These are phyloP conservation scores for Periconia sp. DNA, from an alignment of 2,329 filamentous ascomycete species.

Conservation along the genomic window DNA sequence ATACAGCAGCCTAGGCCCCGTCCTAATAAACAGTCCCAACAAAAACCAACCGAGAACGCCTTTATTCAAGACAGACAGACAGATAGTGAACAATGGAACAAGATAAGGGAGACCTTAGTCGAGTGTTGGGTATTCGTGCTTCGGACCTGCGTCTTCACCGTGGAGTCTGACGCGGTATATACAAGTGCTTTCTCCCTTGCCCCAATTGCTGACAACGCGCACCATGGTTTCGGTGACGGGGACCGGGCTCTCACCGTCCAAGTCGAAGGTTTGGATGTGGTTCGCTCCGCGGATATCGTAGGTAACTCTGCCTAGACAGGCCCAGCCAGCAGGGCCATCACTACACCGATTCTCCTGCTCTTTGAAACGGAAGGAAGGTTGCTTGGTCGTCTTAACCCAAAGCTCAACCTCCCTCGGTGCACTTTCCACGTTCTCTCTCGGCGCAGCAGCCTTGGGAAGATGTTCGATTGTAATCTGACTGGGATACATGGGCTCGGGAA, in stretches of 20 bases:
- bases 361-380: conserved; percentile 23
- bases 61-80: too few species aligned
- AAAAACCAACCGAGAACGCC: too few species aligned
- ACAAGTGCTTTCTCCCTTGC: conserved; percentile 52
- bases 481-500: conserved; percentile 46
- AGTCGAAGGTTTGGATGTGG: conserved; percentile 49
- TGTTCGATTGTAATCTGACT: conserved; percentile 54
- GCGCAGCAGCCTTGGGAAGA: conserved; percentile 47
- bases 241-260: conserved; percentile 36
- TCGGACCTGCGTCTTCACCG: conserved; percentile 33
- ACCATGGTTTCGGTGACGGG: conserved; percentile 46
- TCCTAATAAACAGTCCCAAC: too few species aligned
- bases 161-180: conserved; percentile 54
- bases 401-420: conserved; percentile 54
- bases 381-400: conserved; percentile 48
- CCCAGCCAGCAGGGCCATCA: conserved; percentile 31
- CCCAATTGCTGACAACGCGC: conserved; percentile 52
- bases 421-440: conserved; percentile 42
- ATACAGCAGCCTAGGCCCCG: too few species aligned
- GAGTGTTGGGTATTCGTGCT: conserved; percentile 3
- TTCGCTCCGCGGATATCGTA: conserved; percentile 51
- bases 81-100: too few species aligned
- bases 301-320: conserved; percentile 48
- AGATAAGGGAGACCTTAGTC: too few species aligned
- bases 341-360: conserved; percentile 20